Evolutionary conservation across 352 stramenopile genomes (phyloP), one percentile per base, ranked within the genome.

Genomic region (Plasmopara viticola): DNA sequence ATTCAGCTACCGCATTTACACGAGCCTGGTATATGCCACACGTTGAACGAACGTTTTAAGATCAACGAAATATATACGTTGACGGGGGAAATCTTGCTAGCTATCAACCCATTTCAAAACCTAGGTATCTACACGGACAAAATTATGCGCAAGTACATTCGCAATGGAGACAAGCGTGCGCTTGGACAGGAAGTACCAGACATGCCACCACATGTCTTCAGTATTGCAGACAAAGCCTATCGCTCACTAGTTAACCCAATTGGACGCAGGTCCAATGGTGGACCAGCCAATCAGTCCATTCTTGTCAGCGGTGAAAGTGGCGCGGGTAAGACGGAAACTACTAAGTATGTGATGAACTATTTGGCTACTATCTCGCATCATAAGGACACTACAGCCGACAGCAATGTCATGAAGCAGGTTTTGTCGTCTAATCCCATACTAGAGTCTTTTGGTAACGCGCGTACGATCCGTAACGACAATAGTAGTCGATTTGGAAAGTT

Each of bases 401-500:
- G 70, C 17, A 75, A 70, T 48, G 84, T 95, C 31, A 96, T 94
- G 78, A 78, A 86, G 55, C 80, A 97, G 48, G 92, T 99, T 41
- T 74, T 99, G 33, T 97, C 90, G 43, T 97, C 94, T 6, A 99
- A 99, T 70, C 96, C 97, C 39, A 95, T 99, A 48, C 76, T 99
- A n/a, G 97, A 99, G 70, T 92, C 93, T 2, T 99, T 99, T 70
- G 97, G 97, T 56, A 99, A 99, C 64, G 95, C 95, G 35, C 85
- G 94, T 31, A 99, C 95, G 13, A 87, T 98, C 41, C 81, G 96
- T 9, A 99, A 99, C 70, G 90, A 98, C 72, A 99, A 99, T 68
- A 97, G 86, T 35, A 89, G 64, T 58, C 84, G 96, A 9, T 99
- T 99, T 61, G 96, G 95, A 47, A 98, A 98, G 66, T 99, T 97